Evolutionary conservation across 345 rosid genomes (phyloP).

Genomic region (Anacardium occidentale): DNA sequence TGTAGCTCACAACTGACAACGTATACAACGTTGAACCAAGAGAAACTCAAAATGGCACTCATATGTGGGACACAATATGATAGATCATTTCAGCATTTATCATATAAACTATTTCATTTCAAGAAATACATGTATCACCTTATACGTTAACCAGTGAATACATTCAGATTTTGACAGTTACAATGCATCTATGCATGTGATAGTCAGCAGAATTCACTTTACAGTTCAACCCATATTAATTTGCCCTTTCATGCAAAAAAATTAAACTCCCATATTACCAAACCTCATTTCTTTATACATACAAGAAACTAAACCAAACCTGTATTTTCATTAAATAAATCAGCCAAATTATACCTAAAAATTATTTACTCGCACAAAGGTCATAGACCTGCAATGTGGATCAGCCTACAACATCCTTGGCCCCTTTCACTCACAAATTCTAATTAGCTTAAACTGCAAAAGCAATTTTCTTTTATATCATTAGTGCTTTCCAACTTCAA

Average conservation of each 20-base stretch:
- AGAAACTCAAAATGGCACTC: background rate
- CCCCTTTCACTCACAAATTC: background rate
- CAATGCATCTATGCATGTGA: background rate
- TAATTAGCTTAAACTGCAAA: background rate
- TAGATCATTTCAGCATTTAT: background rate
- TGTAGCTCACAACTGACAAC: background rate
- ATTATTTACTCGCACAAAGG: background rate
- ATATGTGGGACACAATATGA: background rate
- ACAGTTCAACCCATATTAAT: background rate
- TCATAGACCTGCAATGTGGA: background rate
- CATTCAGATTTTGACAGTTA: background rate
- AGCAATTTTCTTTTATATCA: background rate
- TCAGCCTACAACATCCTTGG: background rate
- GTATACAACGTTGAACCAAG: background rate
- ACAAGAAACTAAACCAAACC: background rate
- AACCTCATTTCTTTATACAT: too few species aligned
- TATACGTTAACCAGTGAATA: background rate
- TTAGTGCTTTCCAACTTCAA: background rate
- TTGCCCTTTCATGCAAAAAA: background rate
- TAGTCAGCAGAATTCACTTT: background rate
- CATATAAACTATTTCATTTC: background rate
- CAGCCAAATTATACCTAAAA: background rate
- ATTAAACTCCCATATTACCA: too few species aligned
- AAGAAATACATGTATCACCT: background rate
- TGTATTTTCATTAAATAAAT: background rate